These are phyloP conservation scores for Sicyos edulis DNA, from an alignment of 306 rosid species.

Conservation along the genomic window DNA sequence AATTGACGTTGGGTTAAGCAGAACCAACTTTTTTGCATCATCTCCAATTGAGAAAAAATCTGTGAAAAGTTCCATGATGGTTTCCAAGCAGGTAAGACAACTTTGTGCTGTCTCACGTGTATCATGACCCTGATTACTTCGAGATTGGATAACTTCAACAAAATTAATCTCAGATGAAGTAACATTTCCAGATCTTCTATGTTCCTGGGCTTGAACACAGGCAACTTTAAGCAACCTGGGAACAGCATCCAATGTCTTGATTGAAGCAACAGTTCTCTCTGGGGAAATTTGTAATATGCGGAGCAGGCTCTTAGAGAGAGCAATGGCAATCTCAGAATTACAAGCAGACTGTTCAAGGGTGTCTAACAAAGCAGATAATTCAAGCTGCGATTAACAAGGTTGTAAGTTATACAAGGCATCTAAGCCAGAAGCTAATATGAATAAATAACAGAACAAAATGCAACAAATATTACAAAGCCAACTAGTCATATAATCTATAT, in stretches of 20 bases:
- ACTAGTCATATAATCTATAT: neutral
- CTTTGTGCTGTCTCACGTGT: conserved; percentile 34
- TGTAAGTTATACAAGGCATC: conserved; percentile 16
- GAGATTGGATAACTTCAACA: conserved; percentile 28
- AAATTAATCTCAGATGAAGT: conserved; percentile 31
- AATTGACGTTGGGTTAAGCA: conserved; percentile 56
- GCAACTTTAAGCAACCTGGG: conserved; percentile 82
- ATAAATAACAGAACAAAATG: conserved; percentile 23
- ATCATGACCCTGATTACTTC: conserved; percentile 32
- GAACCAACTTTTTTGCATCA: conserved; percentile 54
- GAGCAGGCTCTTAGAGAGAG: conserved; percentile 63
- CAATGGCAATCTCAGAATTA: conserved; percentile 59
- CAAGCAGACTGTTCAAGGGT: conserved; percentile 77
- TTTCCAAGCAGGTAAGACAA: conserved; percentile 54
- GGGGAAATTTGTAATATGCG: conserved; percentile 63
- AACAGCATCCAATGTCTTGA: conserved; percentile 62
- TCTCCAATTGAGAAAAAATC: conserved; percentile 56
- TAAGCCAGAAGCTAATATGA: conserved; percentile 17
- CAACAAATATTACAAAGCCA: neutral
- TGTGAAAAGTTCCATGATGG: conserved; percentile 61
- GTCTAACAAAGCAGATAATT: conserved; percentile 76
- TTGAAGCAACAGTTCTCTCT: conserved; percentile 73
- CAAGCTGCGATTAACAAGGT: conserved; percentile 45
- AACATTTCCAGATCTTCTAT: conserved; percentile 39
- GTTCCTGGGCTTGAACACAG: conserved; percentile 80